Conservation (phyloP, 768 basidiomycete species). For the Podaxis rugospora region DNA sequence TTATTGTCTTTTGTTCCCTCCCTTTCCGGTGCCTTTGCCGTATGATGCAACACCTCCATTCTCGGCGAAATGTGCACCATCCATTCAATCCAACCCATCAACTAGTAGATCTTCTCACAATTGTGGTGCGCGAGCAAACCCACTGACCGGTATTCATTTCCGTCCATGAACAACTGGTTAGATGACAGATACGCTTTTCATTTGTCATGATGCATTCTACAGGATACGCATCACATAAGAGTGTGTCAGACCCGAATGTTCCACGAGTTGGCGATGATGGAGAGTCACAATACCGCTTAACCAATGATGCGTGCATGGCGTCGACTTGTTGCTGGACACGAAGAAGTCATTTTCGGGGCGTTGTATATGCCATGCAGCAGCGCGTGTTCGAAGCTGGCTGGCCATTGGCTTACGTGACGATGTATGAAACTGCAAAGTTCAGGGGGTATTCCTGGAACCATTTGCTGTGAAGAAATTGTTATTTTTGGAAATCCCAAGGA, state of each 20-base stretch:
- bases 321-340: not conserved
- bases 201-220: not conserved
- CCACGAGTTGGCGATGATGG: not conserved
- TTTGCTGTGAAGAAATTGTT: not conserved
- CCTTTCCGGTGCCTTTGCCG: not conserved
- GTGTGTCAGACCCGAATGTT: slow-evolving; percentile 1
- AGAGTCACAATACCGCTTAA: not conserved
- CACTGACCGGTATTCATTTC: slow-evolving; percentile 1
- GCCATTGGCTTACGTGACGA: not conserved
- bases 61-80: not conserved
- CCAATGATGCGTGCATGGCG: not conserved
- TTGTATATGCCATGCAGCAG: not conserved
- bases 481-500: not conserved
- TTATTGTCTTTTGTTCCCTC: slow-evolving; percentile 3
- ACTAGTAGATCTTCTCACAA: slow-evolving; percentile 3
- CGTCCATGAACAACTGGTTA: slow-evolving; percentile 1
- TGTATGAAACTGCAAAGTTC: not conserved
- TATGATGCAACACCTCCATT: slow-evolving; percentile 1
- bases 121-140: not conserved
- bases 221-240: not conserved
- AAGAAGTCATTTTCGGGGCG: not conserved
- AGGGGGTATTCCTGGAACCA: not conserved
- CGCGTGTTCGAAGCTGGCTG: not conserved
- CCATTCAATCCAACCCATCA: not conserved
- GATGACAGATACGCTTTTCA: slow-evolving; percentile 7